phyloP scores from a whole-genome alignment of 139 green algal genomes.

The Chlamydomonas incerta region DNA sequence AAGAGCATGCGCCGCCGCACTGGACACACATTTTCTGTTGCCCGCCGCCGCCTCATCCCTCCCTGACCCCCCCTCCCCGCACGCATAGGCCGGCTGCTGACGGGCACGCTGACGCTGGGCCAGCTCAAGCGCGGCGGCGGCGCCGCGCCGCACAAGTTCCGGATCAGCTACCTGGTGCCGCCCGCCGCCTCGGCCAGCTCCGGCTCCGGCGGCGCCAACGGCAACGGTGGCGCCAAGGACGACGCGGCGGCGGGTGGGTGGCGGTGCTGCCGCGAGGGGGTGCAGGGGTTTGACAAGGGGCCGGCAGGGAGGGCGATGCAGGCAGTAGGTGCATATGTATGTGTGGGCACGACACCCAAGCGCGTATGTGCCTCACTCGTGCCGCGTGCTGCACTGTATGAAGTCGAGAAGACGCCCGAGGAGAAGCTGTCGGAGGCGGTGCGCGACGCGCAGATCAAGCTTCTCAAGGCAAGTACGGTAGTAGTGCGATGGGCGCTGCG shows the following conservation, averaged over 20 bases:
- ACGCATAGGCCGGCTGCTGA: constrained; percentile 65
- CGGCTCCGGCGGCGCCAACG: not conserved
- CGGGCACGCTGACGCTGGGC: constrained; percentile 67
- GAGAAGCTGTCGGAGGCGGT: constrained; percentile 68
- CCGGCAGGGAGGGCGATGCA: not conserved
- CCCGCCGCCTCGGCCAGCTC: constrained; percentile 17
- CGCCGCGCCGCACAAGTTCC: constrained; percentile 39
- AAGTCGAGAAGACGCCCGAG: constrained; percentile 2
- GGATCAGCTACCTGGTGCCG: constrained; percentile 59
- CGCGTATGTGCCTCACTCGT: too few species aligned
- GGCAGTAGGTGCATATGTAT: too few species aligned
- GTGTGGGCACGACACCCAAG: too few species aligned
- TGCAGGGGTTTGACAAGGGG: too few species aligned
- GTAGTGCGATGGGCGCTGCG: too few species aligned
- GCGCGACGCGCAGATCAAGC: constrained; percentile 77
- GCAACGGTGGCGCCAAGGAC: constrained; percentile 21
- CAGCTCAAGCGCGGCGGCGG: constrained; percentile 49
- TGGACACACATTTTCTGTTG: not conserved
- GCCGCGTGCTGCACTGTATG: too few species aligned
- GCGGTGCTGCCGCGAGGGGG: too few species aligned
- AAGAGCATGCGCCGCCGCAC: too few species aligned
- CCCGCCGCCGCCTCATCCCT: too few species aligned
- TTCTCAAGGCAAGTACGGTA: constrained; percentile 72
- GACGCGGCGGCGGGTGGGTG: constrained; percentile 18
- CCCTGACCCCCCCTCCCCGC: not conserved